Evolutionary conservation across 2,329 filamentous ascomycete species (phyloP), one percentile per base, ranked within the genome.

Genomic region (Lecanicillium sp.): DNA sequence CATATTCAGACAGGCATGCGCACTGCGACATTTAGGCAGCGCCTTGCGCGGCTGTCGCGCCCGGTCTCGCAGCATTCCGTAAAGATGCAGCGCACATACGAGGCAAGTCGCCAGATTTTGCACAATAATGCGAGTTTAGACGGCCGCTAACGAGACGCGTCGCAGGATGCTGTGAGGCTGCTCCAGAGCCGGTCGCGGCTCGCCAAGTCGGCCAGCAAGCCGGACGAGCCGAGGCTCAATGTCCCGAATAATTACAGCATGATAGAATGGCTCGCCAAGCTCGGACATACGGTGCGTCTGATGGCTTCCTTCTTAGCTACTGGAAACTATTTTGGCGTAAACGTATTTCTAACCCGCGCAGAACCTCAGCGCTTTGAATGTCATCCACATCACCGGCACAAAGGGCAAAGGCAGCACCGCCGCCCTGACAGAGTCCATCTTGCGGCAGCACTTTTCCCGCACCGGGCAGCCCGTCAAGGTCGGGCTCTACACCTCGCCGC

Each of bases 341-440:
- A 2, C 6, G 17, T 10, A 3, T 15, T 12, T 29, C 29, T 30
- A 32, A 30, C 11, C 5, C 10, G 10, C 10, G 29, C 36, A 46
- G 44, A 12, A 39, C 19, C 36, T 20, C n/a, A 14, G 20, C 12
- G 19, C 24, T 3, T 55, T 77, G 6, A 75, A 74, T 38, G 62
- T 77, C 15, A 60, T 79, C 33, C 73, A 77, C 56, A 64, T 78
- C 30, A 65, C 73, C 17, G 75, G 75, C 0, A 78, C 74, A 0
- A 78, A 78, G 58, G 75, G 75, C 1, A 79, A 78, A 63, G 75
- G 75, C 4, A 73, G 67, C 49, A 76, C 73, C 0, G 75, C 71
- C 51, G 72, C 71, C 3, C 77, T 72, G 44, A 60, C 66, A 19
- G 61, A 67, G 23, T 68, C 62, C 1, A 65, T 78, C 24, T 62